Evolutionary conservation across 1,284 basidiomycete species (phyloP).

Genomic region (Phellopilus nigrolimitatus): DNA sequence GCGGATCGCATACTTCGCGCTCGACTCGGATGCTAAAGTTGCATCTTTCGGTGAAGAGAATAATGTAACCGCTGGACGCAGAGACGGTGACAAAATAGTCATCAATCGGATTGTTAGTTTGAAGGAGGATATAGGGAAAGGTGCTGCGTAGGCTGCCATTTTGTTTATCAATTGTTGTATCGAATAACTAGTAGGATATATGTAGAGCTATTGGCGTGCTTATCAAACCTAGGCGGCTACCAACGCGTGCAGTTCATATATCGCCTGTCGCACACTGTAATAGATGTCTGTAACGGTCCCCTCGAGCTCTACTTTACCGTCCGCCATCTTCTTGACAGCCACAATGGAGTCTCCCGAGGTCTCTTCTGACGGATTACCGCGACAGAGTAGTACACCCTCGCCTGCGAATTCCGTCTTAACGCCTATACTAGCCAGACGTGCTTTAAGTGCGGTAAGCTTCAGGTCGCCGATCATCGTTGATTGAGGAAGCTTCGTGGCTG

Average conservation of each 20-base stretch:
- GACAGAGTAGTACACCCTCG: conserved; percentile 93
- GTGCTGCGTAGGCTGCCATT: conserved; percentile 7
- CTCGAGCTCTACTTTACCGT: conserved; percentile 83
- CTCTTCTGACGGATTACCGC: conserved; percentile 50
- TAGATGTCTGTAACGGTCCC: conserved; percentile 86
- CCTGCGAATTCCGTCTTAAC: conserved; percentile 90
- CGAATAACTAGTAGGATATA: too few species aligned
- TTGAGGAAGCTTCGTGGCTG: conserved; percentile 59
- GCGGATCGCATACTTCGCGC: conserved; percentile 91
- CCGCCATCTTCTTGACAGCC: conserved; percentile 81
- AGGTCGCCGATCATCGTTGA: conserved; percentile 96
- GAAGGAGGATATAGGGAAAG: conserved; percentile 94
- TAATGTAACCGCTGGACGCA: conserved; percentile 38
- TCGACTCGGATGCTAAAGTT: conserved; percentile 82
- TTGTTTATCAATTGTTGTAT: too few species aligned
- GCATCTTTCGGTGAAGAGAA: conserved; percentile 55
- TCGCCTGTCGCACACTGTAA: conserved; percentile 80
- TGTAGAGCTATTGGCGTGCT: too few species aligned
- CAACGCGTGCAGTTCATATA: conserved; percentile 85
- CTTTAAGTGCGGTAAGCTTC: conserved; percentile 82
- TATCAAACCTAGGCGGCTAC: conserved; percentile 52
- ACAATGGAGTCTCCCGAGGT: conserved; percentile 52
- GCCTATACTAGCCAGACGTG: conserved; percentile 64
- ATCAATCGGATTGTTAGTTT: conserved; percentile 92
- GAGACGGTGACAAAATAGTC: conserved; percentile 74